phyloP scores from a whole-genome alignment of 164 flowering plant genomes.

The Vitis cinerea region DNA sequence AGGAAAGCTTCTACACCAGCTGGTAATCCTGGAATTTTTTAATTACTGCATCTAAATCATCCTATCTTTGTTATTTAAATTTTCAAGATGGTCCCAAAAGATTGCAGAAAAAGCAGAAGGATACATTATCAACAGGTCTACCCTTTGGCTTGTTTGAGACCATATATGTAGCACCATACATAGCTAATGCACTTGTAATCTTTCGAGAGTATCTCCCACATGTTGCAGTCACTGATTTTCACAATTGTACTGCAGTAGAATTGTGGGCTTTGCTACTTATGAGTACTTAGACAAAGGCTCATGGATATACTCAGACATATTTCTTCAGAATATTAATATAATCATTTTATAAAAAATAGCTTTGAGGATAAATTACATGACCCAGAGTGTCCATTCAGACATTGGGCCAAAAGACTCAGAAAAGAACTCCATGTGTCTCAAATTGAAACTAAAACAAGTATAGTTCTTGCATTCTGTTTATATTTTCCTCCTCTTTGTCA shows the following conservation, averaged over 20 bases:
- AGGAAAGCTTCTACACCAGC: background rate
- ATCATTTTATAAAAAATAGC: no score
- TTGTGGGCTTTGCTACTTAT: background rate
- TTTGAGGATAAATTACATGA: no score
- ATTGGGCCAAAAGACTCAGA: no score
- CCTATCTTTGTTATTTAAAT: slow-evolving; percentile 6
- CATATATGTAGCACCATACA: background rate
- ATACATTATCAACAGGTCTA: slow-evolving; percentile 3
- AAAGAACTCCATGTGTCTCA: no score
- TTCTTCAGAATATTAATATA: no score
- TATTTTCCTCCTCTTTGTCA: no score
- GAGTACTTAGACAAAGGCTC: background rate
- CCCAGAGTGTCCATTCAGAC: no score
- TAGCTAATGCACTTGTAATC: background rate
- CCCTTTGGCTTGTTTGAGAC: background rate
- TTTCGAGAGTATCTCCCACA: background rate
- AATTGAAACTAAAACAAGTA: no score
- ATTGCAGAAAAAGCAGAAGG: slow-evolving; percentile 8
- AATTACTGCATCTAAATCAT: slow-evolving; percentile 5
- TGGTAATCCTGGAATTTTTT: background rate
- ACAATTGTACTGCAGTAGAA: background rate
- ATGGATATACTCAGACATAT: no score
- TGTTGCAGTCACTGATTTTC: background rate
- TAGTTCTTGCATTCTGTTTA: no score
- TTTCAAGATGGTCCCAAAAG: slow-evolving; percentile 15